phyloP scores from a whole-genome alignment of 768 basidiomycete genomes.

The Rhodotorula kratochvilovae region DNA sequence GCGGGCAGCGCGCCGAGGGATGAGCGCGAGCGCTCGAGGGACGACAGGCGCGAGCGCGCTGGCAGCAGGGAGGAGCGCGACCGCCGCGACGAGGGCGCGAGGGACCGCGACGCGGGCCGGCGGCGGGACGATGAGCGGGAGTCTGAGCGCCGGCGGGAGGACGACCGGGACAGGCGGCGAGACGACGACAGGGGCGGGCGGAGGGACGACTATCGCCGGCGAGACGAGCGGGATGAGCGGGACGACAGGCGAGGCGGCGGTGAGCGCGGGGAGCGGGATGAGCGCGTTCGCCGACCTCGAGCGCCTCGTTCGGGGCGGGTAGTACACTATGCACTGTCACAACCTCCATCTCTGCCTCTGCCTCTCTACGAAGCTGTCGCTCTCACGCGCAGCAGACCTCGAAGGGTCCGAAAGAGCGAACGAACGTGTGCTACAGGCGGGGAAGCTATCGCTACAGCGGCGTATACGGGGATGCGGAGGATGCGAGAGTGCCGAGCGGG shows the following conservation, averaged over 20 bases:
- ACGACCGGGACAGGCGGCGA: not conserved
- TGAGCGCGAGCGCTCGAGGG: not conserved
- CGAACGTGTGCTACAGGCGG: not conserved
- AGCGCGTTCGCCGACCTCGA: conserved; percentile 25
- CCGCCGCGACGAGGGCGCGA: not conserved
- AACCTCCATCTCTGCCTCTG: too few relatives aligned
- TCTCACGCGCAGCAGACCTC: too few relatives aligned
- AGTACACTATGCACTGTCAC: too few relatives aligned
- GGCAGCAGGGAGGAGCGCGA: conserved; percentile 9
- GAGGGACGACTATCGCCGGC: not conserved
- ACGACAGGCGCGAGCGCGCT: not conserved
- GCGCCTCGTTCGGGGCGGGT: not conserved
- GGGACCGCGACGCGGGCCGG: not conserved
- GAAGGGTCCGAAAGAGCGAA: not conserved
- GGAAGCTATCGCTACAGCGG: not conserved
- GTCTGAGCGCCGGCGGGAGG: not conserved
- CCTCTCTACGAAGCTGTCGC: too few relatives aligned
- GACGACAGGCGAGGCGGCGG: not conserved
- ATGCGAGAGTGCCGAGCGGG: too few relatives aligned
- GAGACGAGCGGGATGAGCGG: conserved; percentile 3
- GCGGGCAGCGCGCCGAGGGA: not conserved
- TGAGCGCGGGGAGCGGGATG: not conserved
- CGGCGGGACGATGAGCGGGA: conserved; percentile 1
- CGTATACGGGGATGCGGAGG: not conserved
- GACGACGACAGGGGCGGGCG: too few relatives aligned